phyloP scores from a whole-genome alignment of 2,329 filamentous ascomycete species.

The Aureobasidium vineae region DNA sequence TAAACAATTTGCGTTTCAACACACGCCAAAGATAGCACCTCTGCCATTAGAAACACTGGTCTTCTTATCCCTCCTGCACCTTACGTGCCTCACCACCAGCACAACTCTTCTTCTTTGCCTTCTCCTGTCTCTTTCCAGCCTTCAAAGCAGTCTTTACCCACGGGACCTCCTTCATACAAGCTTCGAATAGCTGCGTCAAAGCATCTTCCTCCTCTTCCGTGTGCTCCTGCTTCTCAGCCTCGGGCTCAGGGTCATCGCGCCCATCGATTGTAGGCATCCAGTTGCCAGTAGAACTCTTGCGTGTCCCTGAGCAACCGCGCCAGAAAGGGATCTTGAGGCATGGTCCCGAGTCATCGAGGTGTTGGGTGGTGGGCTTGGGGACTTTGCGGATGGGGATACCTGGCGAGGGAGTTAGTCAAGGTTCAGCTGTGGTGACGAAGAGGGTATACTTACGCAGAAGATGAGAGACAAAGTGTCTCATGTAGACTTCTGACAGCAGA shows the following conservation, averaged over 20 bases:
- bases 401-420: not conserved
- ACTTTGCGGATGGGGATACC: not conserved
- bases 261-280: not conserved
- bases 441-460: not conserved
- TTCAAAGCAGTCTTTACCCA: not conserved
- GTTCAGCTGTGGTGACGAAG: fast-evolving
- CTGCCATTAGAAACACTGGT: no score
- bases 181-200: not conserved
- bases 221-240: not conserved
- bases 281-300: not conserved
- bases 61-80: not conserved
- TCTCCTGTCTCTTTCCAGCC: not conserved
- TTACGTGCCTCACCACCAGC: not conserved
- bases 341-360: not conserved
- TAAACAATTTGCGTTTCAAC: not conserved
- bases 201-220: not conserved
- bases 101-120: not conserved
- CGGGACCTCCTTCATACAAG: not conserved
- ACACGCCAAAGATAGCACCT: fast-evolving
- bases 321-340: not conserved
- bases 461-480: not conserved
- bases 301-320: not conserved
- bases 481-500: not conserved
- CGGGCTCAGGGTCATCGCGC: not conserved
- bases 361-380: not conserved